Percentiles rank a stretch among this genome's conserved stretches.
Conservation (phyloP, 2,329 filamentous ascomycete species). For the Talaromyces islandicus region DNA sequence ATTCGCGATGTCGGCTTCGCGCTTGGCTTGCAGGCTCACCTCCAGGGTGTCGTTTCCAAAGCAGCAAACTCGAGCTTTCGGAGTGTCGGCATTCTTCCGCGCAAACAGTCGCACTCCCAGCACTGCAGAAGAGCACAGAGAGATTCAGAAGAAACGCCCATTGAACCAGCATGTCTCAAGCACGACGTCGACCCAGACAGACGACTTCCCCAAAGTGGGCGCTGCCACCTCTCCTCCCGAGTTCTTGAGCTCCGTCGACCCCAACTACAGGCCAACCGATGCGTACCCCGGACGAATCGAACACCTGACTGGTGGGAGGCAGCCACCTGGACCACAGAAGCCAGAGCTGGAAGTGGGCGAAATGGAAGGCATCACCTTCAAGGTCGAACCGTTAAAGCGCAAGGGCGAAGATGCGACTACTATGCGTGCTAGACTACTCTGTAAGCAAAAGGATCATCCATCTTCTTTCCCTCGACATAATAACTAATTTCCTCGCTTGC, state of each 20-base stretch:
- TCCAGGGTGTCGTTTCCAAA: background rate
- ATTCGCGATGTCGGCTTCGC: slow-evolving; percentile 6
- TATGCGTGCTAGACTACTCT: slow-evolving; percentile 80
- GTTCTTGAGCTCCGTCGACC: slow-evolving; percentile 51
- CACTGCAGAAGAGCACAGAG: slow-evolving; percentile 49
- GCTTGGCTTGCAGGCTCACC: slow-evolving; percentile 2
- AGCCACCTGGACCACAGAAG: slow-evolving; percentile 47
- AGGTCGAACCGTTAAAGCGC: slow-evolving; percentile 80
- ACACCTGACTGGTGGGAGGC: slow-evolving; percentile 59
- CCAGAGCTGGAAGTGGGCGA: slow-evolving; percentile 76
- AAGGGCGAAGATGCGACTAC: slow-evolving; percentile 78
- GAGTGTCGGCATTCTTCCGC: slow-evolving; percentile 5
- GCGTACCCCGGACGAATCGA: slow-evolving; percentile 57
- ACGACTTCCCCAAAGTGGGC: slow-evolving; percentile 57
- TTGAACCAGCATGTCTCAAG: slow-evolving; percentile 60
- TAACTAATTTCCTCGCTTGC: slow-evolving; percentile 9
- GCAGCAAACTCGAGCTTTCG: slow-evolving; percentile 8
- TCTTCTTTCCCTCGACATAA: background rate
- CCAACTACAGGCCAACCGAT: slow-evolving; percentile 54
- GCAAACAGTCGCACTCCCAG: slow-evolving; percentile 1
- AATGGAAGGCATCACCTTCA: slow-evolving; percentile 79
- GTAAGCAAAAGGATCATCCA: slow-evolving; percentile 26
- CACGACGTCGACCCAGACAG: slow-evolving; percentile 57
- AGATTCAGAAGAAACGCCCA: slow-evolving; percentile 52
- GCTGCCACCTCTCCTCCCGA: slow-evolving; percentile 54